Evolutionary conservation across 1,139 yeast genomes (phyloP).

Genomic region (Blastobotrys niveus): DNA sequence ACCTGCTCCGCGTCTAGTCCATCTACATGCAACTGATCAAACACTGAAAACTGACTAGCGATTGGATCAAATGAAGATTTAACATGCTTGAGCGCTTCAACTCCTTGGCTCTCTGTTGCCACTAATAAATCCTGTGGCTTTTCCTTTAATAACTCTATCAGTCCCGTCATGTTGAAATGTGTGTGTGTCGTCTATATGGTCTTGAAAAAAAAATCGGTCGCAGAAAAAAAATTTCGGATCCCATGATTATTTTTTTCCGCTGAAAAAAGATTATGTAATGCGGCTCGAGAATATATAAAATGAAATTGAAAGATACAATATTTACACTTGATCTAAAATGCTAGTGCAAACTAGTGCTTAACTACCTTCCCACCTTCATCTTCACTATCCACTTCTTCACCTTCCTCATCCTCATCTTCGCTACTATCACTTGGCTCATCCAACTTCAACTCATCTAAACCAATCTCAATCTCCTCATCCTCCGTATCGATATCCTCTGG

Average conservation of each 20-base stretch:
- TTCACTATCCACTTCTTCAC: not conserved
- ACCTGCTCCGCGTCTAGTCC: constrained; percentile 89
- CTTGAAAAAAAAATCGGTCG: constrained; percentile 1
- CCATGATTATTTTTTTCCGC: constrained; percentile 2
- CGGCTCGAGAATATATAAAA: too few species aligned
- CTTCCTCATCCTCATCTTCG: constrained; percentile 61
- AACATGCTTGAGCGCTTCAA: constrained; percentile 39
- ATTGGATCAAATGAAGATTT: constrained; percentile 62
- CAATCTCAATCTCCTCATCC: constrained; percentile 20
- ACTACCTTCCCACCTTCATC: not conserved
- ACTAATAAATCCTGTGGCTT: constrained; percentile 31
- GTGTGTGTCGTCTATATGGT: not conserved
- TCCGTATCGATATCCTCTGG: constrained; percentile 24
- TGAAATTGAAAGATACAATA: too few species aligned
- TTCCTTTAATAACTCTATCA: constrained; percentile 20
- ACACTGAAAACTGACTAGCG: constrained; percentile 54
- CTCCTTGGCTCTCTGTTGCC: constrained; percentile 25
- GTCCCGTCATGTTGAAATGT: constrained; percentile 2
- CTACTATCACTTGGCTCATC: too few species aligned
- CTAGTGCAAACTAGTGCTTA: not conserved
- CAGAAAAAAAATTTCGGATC: constrained; percentile 1
- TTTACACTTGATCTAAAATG: too few species aligned
- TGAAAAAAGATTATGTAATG: too few species aligned
- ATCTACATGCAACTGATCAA: constrained; percentile 77
- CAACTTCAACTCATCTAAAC: constrained; percentile 17